phyloP scores from a whole-genome alignment of 768 basidiomycete genomes.

The Lactarius quietus region DNA sequence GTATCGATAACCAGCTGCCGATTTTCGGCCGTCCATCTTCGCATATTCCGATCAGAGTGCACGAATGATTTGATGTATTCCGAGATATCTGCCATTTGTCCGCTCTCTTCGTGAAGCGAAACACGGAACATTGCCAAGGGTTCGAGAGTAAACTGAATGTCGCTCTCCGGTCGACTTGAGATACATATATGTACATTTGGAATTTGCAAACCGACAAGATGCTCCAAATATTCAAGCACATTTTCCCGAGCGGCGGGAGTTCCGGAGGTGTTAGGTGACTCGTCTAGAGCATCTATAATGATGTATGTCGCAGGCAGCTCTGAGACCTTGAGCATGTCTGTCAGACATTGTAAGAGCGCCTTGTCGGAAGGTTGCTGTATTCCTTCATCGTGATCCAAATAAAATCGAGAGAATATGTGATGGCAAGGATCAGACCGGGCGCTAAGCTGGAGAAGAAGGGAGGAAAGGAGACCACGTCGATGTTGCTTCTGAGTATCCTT shows the following conservation, averaged over 20 bases:
- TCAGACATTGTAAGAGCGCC: constrained; percentile 1
- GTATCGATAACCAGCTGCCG: neutral
- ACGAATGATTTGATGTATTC: neutral
- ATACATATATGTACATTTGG: constrained; percentile 7
- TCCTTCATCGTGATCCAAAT: neutral
- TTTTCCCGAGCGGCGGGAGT: neutral
- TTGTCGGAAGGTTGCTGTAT: neutral
- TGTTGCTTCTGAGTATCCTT: too few species aligned
- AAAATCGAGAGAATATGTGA: neutral
- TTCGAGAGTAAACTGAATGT: neutral
- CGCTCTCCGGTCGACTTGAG: constrained; percentile 5
- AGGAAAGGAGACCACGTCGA: too few species aligned
- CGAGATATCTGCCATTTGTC: neutral
- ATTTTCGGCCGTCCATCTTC: neutral
- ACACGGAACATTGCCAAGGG: neutral
- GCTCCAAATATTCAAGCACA: neutral
- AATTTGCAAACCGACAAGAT: neutral
- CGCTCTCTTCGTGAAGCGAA: neutral
- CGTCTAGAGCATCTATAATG: constrained; percentile 9
- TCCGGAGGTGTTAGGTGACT: neutral
- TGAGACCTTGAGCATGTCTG: neutral
- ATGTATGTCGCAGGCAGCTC: neutral
- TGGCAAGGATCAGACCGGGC: too few species aligned
- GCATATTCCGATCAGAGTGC: neutral
- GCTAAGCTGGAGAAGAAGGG: too few species aligned